Conservation (phyloP, 2,329 filamentous ascomycete genomes). For the Penicillium vulpinum region DNA sequence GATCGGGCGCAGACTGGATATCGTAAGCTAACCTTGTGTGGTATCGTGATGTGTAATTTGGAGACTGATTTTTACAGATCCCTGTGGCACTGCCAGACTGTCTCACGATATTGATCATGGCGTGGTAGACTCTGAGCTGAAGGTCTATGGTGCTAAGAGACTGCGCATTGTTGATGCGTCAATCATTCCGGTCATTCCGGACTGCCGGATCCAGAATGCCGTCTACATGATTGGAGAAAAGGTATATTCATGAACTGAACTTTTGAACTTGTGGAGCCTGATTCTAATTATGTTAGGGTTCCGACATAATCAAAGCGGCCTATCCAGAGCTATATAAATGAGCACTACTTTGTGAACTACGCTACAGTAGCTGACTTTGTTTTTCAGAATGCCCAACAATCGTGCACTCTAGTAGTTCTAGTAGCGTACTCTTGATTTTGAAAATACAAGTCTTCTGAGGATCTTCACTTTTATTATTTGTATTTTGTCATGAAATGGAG, state of each 20-base stretch:
- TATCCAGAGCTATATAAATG: not conserved
- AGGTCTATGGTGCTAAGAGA: slow-evolving; percentile 54
- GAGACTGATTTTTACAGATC: slow-evolving; percentile 32
- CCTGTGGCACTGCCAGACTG: slow-evolving; percentile 57
- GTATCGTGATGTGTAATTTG: too few species aligned
- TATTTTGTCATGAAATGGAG: too few species aligned
- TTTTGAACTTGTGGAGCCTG: not conserved
- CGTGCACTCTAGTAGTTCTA: too few species aligned
- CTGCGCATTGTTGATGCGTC: slow-evolving; percentile 58
- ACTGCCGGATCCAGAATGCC: slow-evolving; percentile 59
- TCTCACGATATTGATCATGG: slow-evolving; percentile 52
- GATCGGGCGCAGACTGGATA: slow-evolving; percentile 56
- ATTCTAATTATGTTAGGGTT: not conserved
- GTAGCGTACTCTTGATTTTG: too few species aligned
- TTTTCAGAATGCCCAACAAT: not conserved
- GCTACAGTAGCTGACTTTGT: not conserved
- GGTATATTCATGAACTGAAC: not conserved
- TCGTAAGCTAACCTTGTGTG: slow-evolving; percentile 3
- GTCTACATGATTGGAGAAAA: slow-evolving; percentile 61
- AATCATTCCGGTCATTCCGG: slow-evolving; percentile 54
- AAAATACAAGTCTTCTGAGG: too few species aligned
- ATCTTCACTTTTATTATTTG: too few species aligned
- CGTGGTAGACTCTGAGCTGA: slow-evolving; percentile 53
- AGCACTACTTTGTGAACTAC: not conserved
- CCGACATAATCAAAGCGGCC: not conserved